Evolutionary conservation across 2,329 filamentous ascomycete genomes (phyloP).

Genomic region (Stemphylium beticola): DNA sequence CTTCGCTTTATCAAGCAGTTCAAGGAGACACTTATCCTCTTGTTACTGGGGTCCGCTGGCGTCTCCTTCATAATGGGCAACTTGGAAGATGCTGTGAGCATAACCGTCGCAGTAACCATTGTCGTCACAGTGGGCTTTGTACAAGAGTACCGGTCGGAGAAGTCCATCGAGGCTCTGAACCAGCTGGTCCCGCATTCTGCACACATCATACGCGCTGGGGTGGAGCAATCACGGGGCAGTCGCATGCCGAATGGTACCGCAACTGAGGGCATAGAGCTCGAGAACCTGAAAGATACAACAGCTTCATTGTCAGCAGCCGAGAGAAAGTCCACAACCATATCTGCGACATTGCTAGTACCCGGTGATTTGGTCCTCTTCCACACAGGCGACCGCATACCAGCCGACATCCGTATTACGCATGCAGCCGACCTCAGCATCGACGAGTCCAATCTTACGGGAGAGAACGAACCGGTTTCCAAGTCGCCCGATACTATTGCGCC

Average conservation of each 20-base stretch:
- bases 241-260: constrained; percentile 30
- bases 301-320: constrained; percentile 70
- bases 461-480: constrained; percentile 91
- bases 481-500: constrained; percentile 66
- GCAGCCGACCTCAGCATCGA: constrained; percentile 91
- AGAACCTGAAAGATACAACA: constrained; percentile 59
- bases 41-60: constrained; percentile 86
- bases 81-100: constrained; percentile 92
- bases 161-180: constrained; percentile 93
- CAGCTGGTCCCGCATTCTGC: constrained; percentile 94
- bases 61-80: constrained; percentile 93
- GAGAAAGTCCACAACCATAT: constrained; percentile 80
- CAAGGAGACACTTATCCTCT: constrained; percentile 89
- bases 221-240: constrained; percentile 29
- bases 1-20: constrained; percentile 95
- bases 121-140: constrained; percentile 96
- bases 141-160: constrained; percentile 96
- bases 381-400: constrained; percentile 94
- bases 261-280: constrained; percentile 53
- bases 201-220: constrained; percentile 75
- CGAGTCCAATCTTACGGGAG: constrained; percentile 94
- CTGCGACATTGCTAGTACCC: constrained; percentile 84
- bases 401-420: constrained; percentile 91
- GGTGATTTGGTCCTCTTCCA: constrained; percentile 94
- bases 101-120: constrained; percentile 94